These are phyloP conservation scores for Leptographium radiaticola DNA, from an alignment of 2,329 filamentous ascomycete species.

Conservation along the genomic window DNA sequence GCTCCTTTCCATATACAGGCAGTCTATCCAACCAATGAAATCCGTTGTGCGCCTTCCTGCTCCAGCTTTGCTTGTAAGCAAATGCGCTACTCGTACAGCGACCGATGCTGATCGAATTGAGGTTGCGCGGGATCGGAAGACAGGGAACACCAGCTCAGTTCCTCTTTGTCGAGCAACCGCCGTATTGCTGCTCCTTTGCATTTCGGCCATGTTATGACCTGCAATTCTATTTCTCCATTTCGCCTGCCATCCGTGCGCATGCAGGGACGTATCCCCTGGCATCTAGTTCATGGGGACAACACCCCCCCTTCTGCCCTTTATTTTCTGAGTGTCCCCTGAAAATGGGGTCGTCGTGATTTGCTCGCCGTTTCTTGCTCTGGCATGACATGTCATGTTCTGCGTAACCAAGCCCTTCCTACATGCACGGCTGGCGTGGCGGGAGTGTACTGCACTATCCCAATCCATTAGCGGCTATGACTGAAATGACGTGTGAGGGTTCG, in stretches of 20 bases:
- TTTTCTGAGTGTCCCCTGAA: background rate
- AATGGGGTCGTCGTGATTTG: background rate
- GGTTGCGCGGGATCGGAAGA: background rate
- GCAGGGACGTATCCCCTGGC: too few relatives aligned
- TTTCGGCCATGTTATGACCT: background rate
- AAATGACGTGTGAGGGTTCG: constrained; percentile 6
- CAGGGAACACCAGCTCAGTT: background rate
- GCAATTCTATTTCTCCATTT: background rate
- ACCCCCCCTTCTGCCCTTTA: too few relatives aligned
- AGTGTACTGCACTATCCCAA: constrained; percentile 2
- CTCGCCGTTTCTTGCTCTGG: background rate
- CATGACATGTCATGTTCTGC: background rate
- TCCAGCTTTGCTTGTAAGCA: too few relatives aligned
- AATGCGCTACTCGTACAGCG: background rate
- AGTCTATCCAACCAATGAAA: background rate
- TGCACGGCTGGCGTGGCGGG: background rate
- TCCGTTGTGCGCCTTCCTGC: too few relatives aligned
- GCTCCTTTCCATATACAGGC: too few relatives aligned
- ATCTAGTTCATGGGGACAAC: too few relatives aligned
- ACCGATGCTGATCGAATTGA: background rate
- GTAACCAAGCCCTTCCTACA: background rate
- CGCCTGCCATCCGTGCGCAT: too few relatives aligned
- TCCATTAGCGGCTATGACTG: constrained; percentile 7
- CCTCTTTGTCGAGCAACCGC: background rate
- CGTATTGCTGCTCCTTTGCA: background rate